Base-by-base conservation (phyloP, 23 red algal species). In the Gracilariopsis chorda region DNA sequence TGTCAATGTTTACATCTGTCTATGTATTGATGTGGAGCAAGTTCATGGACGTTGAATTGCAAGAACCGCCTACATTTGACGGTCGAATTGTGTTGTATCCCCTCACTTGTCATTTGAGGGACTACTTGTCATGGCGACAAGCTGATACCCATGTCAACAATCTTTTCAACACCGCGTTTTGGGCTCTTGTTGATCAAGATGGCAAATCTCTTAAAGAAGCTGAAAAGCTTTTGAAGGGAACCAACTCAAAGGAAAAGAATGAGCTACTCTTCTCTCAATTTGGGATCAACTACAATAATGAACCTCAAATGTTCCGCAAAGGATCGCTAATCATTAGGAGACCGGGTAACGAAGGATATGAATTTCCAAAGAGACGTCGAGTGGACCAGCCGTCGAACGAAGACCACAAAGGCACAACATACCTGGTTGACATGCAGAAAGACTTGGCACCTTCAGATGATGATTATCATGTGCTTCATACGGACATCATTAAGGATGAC, bases 51-150 rank as follows among this genome's bases (percentile, higher is more conserved):
- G 49, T 19, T 7, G 43, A 60, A 20, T 67, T 92, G 40, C 7
- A 67, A 27, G 64, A 88, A 29, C 43, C 65, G 17, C 96, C 96
- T 30, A 65, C 70, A 42, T 98, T 98, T 92, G 96, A 98, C 70
- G 92, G 77, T 10, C 48, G 96, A 41, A 77, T 92, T 7, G 86
- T 98, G 16, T 45, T 95, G 48, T 94, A 94, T 62, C 96, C 96
- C 9, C 72, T 65, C 28, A 80, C 83, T 12, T 82, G 82, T 23
- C 68, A 87, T 64, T 46, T 98, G 20, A 33, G 96, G 11, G 92
- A 98, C 47, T 98, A 98, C 53, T 51, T 98, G 5, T 52, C 86
- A 20, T 98, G 96, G 96, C 80, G 96, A 17, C 96, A 98, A 45
- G 96, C 91, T 4, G 96, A 98, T 65, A 47, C 36, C 7, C 96